Evolutionary conservation across 768 basidiomycete species (phyloP).

Genomic region (Tulasnella sp.): DNA sequence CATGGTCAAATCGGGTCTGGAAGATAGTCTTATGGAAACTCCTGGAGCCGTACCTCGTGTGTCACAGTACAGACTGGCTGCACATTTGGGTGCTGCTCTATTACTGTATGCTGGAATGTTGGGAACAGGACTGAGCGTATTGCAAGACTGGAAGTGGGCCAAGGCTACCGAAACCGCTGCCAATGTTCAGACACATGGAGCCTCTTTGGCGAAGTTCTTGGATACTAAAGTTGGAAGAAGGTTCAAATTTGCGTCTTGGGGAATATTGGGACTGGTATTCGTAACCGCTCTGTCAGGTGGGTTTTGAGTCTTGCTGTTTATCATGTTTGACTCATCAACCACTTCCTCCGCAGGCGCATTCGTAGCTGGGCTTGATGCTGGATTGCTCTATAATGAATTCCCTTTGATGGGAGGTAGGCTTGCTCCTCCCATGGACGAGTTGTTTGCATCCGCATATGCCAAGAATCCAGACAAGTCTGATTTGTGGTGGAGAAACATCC

Average conservation of each 20-base stretch:
- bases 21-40: slow-evolving; percentile 62
- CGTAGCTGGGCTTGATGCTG: slow-evolving; percentile 94
- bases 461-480: slow-evolving; percentile 56
- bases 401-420: slow-evolving; percentile 87
- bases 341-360: slow-evolving; percentile 63
- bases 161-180: slow-evolving; percentile 21
- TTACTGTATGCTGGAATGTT: slow-evolving; percentile 92
- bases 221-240: slow-evolving; percentile 42
- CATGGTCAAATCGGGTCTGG: slow-evolving; percentile 96
- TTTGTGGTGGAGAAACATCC: slow-evolving; percentile 88
- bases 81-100: slow-evolving; percentile 85
- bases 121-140: slow-evolving; percentile 54
- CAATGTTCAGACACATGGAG: not conserved
- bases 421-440: slow-evolving; percentile 67
- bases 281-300: slow-evolving; percentile 84
- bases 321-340: not conserved
- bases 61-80: slow-evolving; percentile 90
- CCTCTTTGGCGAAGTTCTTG: slow-evolving; percentile 35
- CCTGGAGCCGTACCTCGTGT: slow-evolving; percentile 86
- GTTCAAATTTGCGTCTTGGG: slow-evolving; percentile 47
- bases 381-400: slow-evolving; percentile 95
- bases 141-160: slow-evolving; percentile 69
- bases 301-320: slow-evolving; percentile 19
- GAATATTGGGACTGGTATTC: slow-evolving; percentile 66
- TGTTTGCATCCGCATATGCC: slow-evolving; percentile 66